Evolutionary conservation across 1,284 basidiomycete genomes (phyloP), one percentile per base, ranked within the genome.

Genomic region (Xerocomus minutiporus): DNA sequence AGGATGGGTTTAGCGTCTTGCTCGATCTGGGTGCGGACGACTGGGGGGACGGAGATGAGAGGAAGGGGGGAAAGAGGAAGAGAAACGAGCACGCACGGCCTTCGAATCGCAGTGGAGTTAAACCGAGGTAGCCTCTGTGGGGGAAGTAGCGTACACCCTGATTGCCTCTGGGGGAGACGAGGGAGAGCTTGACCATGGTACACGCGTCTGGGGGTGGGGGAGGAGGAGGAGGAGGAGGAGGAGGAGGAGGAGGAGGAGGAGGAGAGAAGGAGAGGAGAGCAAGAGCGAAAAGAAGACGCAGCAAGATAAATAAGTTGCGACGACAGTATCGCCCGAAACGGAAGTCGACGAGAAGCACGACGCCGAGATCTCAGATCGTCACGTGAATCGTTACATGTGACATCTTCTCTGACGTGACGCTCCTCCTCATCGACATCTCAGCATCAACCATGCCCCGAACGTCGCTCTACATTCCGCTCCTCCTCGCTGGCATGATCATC

Each of bases 401-500:
- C 56, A 29, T 11, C n/a, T 9, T 9, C 41, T 17, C 35, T 28
- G 9, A 35, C 31, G 53, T 66, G 61, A 53, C 59, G 42, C 2
- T 12, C 8, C 12, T 15, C 4, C 38, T 32, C 11, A 7, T 8
- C 34, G 40, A 4, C 44, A 20, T 20, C 41, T 29, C 45, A 17
- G 17, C 17, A 17, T 15, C 28, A 54, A 52, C 51, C 57, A 83
- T 83, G 81, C 71, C 79, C 28, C 66, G 48, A 48, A 66, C 77
- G 54, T 74, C 77, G 41, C 57, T 75, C 54, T 76, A 73, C 58
- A 64, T 82, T 51, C 76, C 79, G 46, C 55, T 72, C 57, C 79
- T 83, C 67, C 75, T 91, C 26, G 82, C 75, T 53, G 89, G 88
- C 47, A 91, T 91, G 89, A 84, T 91, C 62, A 68, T 89, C 58